Evolutionary conservation across 1,284 basidiomycete genomes (phyloP), one percentile per base, ranked within the genome.

Genomic region (Malassezia furfur): DNA sequence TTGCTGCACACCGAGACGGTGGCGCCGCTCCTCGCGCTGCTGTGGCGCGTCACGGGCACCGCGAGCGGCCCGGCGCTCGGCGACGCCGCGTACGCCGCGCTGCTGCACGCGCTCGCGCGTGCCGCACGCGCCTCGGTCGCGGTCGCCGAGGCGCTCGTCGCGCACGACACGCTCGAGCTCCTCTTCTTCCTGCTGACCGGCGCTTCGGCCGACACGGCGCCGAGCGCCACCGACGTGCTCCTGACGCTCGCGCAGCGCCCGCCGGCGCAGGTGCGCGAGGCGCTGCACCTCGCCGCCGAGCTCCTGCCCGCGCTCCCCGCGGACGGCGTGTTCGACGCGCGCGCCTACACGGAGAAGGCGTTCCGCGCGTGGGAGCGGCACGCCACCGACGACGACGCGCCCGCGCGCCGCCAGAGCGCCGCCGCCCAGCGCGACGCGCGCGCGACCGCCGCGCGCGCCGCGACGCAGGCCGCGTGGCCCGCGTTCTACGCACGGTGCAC

Each of bases 181-280:
- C 60, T 72, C 31, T 70, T 70, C 54, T 54, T 61, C 14, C 57
- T 74, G 38, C 58, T 74, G n/a, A 70, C 70, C 10, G 72, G 72
- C 45, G 71, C 67, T 14, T 34, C 19, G 11, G 30, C 15, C 10
- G 32, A 19, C 10, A 10, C 32, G 17, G 49, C 48, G 6, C 59
- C 59, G 2, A 35, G 37, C 30, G 55, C 51, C 2, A 91, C 96
- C 88, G 87, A 88, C 7, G 88, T 98, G 34, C 88, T 96, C 83
- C 89, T 96, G 77, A 96, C 93, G 74, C 79, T 98, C 34, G 90
- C 91, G 0, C 90, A 96, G 75, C 82, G 91, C 36, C 88, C 93
- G 10, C 96, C 96, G 77, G 93, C 96, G 64, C 67, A 72, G 57
- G 62, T 74, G 8, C 67, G 70, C 25, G 70, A 72, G 49, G 67